These are phyloP conservation scores for Pachyrhizus erosus DNA, from an alignment of 306 rosid species.

Conservation along the genomic window DNA sequence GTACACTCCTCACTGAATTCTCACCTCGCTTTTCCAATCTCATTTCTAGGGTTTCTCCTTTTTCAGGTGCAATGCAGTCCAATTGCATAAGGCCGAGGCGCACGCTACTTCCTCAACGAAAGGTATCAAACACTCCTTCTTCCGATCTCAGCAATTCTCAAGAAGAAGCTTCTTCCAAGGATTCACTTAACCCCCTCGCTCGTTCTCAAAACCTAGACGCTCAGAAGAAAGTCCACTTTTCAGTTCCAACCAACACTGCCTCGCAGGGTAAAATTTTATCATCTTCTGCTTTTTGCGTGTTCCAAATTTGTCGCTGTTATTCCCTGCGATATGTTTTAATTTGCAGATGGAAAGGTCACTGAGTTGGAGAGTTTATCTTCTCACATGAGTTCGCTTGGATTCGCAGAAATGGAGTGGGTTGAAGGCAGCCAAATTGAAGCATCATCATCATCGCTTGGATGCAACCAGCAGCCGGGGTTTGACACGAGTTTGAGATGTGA, in stretches of 20 bases:
- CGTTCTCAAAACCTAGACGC: constrained; percentile 57
- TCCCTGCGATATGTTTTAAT: constrained; percentile 33
- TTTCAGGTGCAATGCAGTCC: constrained; percentile 60
- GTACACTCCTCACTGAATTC: background rate
- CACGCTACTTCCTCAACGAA: constrained; percentile 55
- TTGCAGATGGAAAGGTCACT: constrained; percentile 83
- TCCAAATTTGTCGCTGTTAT: background rate
- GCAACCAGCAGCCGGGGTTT: constrained; percentile 52
- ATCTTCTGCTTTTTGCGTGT: background rate
- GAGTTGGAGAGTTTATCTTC: constrained; percentile 85
- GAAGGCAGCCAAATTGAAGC: constrained; percentile 65
- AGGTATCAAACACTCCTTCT: background rate
- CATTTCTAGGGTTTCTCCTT: constrained; percentile 24
- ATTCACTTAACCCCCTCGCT: background rate
- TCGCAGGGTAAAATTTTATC: constrained; percentile 56
- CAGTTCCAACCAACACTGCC: constrained; percentile 46
- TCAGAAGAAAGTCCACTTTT: constrained; percentile 64
- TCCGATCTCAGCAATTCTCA: constrained; percentile 27
- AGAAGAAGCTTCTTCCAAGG: constrained; percentile 1
- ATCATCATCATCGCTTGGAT: constrained; percentile 48
- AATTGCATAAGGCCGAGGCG: constrained; percentile 70
- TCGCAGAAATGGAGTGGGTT: constrained; percentile 95
- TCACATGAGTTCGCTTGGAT: constrained; percentile 94
- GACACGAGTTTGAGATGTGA: constrained; percentile 60
- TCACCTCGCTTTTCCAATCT: background rate